A percentile compares a stretch with the other conserved stretches of the same genome.
phyloP scores from a whole-genome alignment of 169 alveolate genomes.

The Toxoplasma gondii region DNA sequence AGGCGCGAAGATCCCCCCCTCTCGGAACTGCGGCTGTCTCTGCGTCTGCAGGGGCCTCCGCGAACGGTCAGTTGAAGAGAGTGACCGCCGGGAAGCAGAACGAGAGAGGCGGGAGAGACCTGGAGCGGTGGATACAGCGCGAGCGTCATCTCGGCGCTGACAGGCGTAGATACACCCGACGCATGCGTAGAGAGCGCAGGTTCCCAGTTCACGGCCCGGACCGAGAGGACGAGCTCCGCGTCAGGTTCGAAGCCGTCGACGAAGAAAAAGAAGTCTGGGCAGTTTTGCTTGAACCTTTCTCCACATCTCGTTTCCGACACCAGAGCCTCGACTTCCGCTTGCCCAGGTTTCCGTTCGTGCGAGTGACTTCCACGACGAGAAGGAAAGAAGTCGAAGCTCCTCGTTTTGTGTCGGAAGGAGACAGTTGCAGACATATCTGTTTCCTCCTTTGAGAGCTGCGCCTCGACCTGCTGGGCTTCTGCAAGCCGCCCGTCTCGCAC shows the following conservation, averaged over 20 bases:
- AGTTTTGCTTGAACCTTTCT: background rate
- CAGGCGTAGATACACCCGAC: background rate
- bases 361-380: background rate
- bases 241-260: background rate
- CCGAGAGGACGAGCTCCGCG: background rate
- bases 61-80: conserved; percentile 47
- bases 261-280: conserved; percentile 1
- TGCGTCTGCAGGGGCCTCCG: conserved; percentile 47
- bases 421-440: background rate
- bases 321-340: background rate
- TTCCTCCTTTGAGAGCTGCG: background rate
- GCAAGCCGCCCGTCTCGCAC: background rate
- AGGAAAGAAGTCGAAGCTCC: background rate
- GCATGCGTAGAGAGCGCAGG: background rate
- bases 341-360: background rate
- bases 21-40: no score
- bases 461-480: background rate
- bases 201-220: background rate
- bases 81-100: conserved; percentile 64
- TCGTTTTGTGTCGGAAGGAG: background rate
- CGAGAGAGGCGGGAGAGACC: conserved; percentile 44
- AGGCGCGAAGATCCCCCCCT: no score
- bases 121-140: conserved; percentile 50
- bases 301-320: no score
- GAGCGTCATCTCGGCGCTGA: background rate